phyloP scores from a whole-genome alignment of 139 green algal species.

The Coelastrella sp. region DNA sequence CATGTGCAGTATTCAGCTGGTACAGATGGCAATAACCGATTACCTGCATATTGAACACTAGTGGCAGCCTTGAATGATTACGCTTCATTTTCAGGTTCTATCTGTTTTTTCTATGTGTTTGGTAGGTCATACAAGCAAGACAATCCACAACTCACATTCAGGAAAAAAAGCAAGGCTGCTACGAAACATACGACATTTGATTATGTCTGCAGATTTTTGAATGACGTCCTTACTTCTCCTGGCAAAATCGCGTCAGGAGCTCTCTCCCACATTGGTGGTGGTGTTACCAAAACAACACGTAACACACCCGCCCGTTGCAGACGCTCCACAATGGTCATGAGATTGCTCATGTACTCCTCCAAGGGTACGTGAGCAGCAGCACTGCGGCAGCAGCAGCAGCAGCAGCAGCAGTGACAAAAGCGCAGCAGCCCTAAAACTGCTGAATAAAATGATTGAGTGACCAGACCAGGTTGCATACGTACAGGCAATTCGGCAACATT shows the following conservation, averaged over 20 bases:
- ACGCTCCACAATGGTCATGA: neutral
- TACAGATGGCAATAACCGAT: no score
- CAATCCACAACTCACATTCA: neutral
- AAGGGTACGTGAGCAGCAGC: neutral
- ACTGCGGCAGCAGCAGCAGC: slow-evolving; percentile 16
- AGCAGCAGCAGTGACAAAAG: no score
- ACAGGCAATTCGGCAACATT: no score
- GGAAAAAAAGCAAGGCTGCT: neutral
- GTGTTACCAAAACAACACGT: slow-evolving; percentile 5
- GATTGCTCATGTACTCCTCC: slow-evolving; percentile 1
- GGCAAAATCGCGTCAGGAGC: neutral
- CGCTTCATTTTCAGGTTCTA: no score
- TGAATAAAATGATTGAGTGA: neutral
- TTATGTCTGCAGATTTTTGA: no score
- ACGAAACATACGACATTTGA: neutral
- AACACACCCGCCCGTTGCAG: neutral
- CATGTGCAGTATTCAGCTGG: no score
- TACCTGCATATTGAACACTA: no score
- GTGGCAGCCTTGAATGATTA: no score
- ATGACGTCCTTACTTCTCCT: neutral
- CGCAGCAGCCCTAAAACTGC: no score
- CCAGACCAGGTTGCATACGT: no score
- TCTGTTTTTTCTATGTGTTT: no score
- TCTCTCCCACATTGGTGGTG: neutral
- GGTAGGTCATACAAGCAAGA: no score